Evolutionary conservation across 768 basidiomycete genomes (phyloP), one percentile per base, ranked within the genome.

Genomic region (Tubosaeta brunneosetosa): DNA sequence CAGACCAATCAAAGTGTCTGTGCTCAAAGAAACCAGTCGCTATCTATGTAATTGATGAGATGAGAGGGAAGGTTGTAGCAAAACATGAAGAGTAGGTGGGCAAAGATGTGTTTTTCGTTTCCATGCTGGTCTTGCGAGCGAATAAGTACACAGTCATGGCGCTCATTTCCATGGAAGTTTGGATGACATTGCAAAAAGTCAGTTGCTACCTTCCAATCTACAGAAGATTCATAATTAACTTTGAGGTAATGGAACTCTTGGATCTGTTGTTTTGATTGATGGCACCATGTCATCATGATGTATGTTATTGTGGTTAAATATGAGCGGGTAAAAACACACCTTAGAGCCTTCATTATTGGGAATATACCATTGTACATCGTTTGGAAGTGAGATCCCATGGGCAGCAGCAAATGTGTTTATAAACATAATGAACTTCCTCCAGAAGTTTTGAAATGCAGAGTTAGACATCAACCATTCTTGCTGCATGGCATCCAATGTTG

Each of bases 141-240:
- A 14, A 43, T 26, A 14, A 43, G 14, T 9, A 44, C 63, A 65
- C 53, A 62, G 59, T 9, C 53, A 56, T 38, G 61, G 66, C 47
- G 50, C 65, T 44, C 64, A 60, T 6, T 62, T 57, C 55, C 50
- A 48, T 71, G 34, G 26, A 55, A 22, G 47, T 45, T 44, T 26
- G 68, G 68, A 38, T 59, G 68, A 50, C 65, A 66, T 4, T 56
- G 57, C 3, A 72, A 49, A 27, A 62, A 61, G 47, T 74, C 63
- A 1, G 55, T 57, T 8, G 60, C 56, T 3, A 55, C 22, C 8
- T 49, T 44, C 71, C 71, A 73, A 55, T 67, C 61, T 9, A 67
- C 53, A 2, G 37, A 46, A 2, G 66, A 70, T 25, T 61, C 55
- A 47, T 63, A 73, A 32, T 61, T 56, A 27, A 68, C 62, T 31